Conservation (phyloP, 495 filamentous ascomycete species). For the Melanomma pulvis-pyrius region DNA sequence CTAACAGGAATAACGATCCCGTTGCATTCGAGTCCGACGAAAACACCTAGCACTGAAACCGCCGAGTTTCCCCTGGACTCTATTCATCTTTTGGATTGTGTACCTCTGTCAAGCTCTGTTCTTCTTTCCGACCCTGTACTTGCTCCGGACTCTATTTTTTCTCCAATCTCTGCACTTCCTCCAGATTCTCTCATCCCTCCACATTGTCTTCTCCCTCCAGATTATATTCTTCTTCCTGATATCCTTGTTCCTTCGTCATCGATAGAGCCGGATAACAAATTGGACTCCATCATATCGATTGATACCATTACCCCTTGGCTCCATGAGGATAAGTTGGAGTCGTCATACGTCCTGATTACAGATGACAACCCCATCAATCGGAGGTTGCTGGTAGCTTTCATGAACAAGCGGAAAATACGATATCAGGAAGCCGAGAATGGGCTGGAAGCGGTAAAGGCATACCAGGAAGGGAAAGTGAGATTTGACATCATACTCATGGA, state of each 20-base stretch:
- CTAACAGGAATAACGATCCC: background rate
- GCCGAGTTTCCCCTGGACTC: background rate
- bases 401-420: conserved; percentile 19
- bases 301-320: background rate
- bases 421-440: conserved; percentile 37
- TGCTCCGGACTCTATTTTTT: too few relatives aligned
- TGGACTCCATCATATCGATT: background rate
- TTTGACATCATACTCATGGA: conserved; percentile 34
- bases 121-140: too few relatives aligned
- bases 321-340: background rate
- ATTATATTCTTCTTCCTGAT: too few relatives aligned
- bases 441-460: conserved; percentile 33
- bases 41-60: background rate
- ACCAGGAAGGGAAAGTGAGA: conserved; percentile 1
- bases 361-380: conserved; percentile 36
- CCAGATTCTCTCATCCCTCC: too few relatives aligned
- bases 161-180: too few relatives aligned
- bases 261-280: background rate
- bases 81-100: too few relatives aligned
- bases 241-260: background rate
- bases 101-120: too few relatives aligned
- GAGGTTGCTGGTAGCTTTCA: conserved; percentile 28
- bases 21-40: background rate
- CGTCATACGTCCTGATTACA: conserved; percentile 21
- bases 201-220: too few relatives aligned